phyloP scores from a whole-genome alignment of 2,329 filamentous ascomycete species.

The Aspergillus cejpii region DNA sequence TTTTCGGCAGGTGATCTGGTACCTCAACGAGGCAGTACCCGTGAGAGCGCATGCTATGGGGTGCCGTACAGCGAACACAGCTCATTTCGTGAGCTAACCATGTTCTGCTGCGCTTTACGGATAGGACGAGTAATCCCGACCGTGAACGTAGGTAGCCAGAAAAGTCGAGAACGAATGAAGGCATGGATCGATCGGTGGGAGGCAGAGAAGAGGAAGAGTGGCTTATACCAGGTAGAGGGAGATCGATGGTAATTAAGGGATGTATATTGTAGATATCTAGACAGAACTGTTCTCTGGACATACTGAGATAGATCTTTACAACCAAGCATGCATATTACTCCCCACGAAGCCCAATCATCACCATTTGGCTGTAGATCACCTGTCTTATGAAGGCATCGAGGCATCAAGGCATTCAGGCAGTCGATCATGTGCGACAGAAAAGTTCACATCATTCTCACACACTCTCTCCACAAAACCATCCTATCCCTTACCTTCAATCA shows the following conservation, averaged over 20 bases:
- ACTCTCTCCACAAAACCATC: too few species aligned
- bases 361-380: too few species aligned
- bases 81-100: constrained; percentile 85
- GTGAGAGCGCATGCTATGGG: constrained; percentile 78
- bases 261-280: background rate
- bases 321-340: background rate
- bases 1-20: constrained; percentile 67
- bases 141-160: constrained; percentile 70
- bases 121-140: constrained; percentile 91
- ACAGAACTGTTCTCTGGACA: too few species aligned
- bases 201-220: constrained; percentile 56
- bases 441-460: too few species aligned
- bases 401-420: background rate
- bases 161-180: constrained; percentile 60
- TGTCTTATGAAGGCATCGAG: too few species aligned
- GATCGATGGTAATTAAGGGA: constrained; percentile 25
- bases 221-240: constrained; percentile 46
- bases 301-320: too few species aligned
- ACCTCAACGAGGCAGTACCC: constrained; percentile 75
- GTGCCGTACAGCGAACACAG: constrained; percentile 96
- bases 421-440: background rate
- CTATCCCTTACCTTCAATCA: background rate
- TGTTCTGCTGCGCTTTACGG: constrained; percentile 81
- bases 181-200: constrained; percentile 60
- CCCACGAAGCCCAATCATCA: background rate